phyloP scores from a whole-genome alignment of 257 asterid species.

The Lycium barbarum region DNA sequence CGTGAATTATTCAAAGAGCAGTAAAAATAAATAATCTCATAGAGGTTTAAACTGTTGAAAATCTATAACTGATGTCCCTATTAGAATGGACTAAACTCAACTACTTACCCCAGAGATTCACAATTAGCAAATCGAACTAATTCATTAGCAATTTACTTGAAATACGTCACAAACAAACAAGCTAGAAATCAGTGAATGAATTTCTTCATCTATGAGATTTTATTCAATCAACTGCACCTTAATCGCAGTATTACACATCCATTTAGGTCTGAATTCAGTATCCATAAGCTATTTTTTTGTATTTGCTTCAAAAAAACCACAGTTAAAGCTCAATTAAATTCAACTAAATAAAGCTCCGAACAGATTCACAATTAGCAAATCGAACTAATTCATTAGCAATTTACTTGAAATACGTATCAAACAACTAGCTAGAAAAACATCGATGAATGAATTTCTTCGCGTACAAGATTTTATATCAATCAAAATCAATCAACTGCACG shows the following conservation, averaged over 20 bases:
- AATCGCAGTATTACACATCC: background rate
- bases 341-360: background rate
- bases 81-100: background rate
- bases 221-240: background rate
- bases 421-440: background rate
- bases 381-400: background rate
- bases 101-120: no score
- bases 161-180: background rate
- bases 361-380: background rate
- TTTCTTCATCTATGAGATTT: background rate
- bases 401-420: background rate
- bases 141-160: background rate
- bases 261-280: background rate
- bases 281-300: background rate
- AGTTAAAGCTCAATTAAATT: background rate
- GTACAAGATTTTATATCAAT: background rate
- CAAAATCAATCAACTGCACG: no score
- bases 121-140: conserved; percentile 12
- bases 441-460: background rate
- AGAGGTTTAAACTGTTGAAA: background rate
- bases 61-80: background rate
- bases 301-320: background rate
- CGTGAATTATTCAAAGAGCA: no score
- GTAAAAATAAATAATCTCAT: background rate
- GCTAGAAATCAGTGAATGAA: background rate